Evolutionary conservation across 108 stramenopile genomes (phyloP).

Genomic region (Cyclotella cryptica): DNA sequence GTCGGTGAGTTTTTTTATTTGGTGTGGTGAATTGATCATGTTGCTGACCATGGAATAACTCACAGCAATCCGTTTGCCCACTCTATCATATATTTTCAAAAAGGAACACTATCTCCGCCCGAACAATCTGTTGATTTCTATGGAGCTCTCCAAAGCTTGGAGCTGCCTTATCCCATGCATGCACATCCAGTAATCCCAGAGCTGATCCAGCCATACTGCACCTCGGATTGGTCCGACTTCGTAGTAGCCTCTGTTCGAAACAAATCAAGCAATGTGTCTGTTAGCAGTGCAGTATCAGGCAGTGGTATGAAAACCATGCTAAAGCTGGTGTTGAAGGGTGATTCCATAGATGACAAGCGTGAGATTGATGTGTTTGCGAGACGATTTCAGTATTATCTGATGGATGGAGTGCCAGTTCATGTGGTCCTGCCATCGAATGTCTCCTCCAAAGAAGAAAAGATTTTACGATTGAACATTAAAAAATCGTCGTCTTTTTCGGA

Average conservation of each 20-base stretch:
- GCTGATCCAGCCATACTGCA: slow-evolving; percentile 41
- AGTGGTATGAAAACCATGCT: slow-evolving; percentile 44
- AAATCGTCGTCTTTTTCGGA: slow-evolving; percentile 13
- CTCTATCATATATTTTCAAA: neutral
- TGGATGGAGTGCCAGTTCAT: slow-evolving; percentile 53
- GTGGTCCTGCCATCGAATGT: slow-evolving; percentile 14
- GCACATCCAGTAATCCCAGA: slow-evolving; percentile 51
- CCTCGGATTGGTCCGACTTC: slow-evolving; percentile 38
- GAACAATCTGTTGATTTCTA: slow-evolving; percentile 56
- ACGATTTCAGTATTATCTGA: slow-evolving; percentile 48
- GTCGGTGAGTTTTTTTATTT: slow-evolving; percentile 28
- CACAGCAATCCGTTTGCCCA: neutral
- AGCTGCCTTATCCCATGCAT: slow-evolving; percentile 53
- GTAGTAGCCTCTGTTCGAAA: slow-evolving; percentile 12
- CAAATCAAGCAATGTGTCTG: slow-evolving; percentile 18
- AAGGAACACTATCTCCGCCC: slow-evolving; percentile 47
- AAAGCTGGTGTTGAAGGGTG: slow-evolving; percentile 21
- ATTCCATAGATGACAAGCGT: slow-evolving; percentile 39
- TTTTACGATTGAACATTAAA: slow-evolving; percentile 36
- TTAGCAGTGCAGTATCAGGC: slow-evolving; percentile 1
- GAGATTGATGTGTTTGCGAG: slow-evolving; percentile 49
- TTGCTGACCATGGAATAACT: neutral
- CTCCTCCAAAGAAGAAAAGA: slow-evolving; percentile 30
- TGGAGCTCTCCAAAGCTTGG: slow-evolving; percentile 54
- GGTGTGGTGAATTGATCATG: neutral